Evolutionary conservation across 2,329 filamentous ascomycete genomes (phyloP).

Genomic region (Pseudocercospora ulei): DNA sequence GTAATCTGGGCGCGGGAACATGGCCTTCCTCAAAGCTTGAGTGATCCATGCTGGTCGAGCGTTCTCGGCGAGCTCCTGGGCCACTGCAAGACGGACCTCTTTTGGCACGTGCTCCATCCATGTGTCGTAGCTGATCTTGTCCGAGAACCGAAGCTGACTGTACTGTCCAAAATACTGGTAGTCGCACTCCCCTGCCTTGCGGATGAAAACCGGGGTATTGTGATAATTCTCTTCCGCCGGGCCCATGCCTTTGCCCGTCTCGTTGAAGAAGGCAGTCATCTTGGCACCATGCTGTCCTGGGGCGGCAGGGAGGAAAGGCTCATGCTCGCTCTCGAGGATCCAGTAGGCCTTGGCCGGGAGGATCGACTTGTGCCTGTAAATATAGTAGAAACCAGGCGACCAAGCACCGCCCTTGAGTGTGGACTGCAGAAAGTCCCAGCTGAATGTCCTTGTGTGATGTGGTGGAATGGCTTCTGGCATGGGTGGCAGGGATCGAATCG

Average conservation of each 20-base stretch:
- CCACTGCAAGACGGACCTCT: constrained; percentile 34
- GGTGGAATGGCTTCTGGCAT: constrained; percentile 13
- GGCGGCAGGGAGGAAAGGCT: constrained; percentile 38
- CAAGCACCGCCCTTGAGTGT: constrained; percentile 35
- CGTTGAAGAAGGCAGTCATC: constrained; percentile 41
- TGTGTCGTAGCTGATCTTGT: constrained; percentile 40
- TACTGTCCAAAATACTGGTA: constrained; percentile 43
- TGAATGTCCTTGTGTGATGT: constrained; percentile 33
- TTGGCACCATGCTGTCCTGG: constrained; percentile 42
- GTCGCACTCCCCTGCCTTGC: constrained; percentile 14
- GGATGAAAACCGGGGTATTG: constrained; percentile 40
- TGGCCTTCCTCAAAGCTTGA: constrained; percentile 35
- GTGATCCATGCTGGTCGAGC: constrained; percentile 39
- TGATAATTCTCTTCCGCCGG: constrained; percentile 28
- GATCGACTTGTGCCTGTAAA: constrained; percentile 23
- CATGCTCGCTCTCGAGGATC: constrained; percentile 33
- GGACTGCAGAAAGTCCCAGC: constrained; percentile 34
- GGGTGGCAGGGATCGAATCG: constrained; percentile 31
- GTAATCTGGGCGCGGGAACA: constrained; percentile 39
- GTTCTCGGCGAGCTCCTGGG: constrained; percentile 33
- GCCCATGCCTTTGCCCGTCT: constrained; percentile 24
- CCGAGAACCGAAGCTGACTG: constrained; percentile 38
- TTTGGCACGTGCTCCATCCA: constrained; percentile 35
- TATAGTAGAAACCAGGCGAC: constrained; percentile 38
- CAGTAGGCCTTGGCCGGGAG: constrained; percentile 37